Evolutionary conservation across 331 rosid species (phyloP).

Genomic region (Saraca asoca): DNA sequence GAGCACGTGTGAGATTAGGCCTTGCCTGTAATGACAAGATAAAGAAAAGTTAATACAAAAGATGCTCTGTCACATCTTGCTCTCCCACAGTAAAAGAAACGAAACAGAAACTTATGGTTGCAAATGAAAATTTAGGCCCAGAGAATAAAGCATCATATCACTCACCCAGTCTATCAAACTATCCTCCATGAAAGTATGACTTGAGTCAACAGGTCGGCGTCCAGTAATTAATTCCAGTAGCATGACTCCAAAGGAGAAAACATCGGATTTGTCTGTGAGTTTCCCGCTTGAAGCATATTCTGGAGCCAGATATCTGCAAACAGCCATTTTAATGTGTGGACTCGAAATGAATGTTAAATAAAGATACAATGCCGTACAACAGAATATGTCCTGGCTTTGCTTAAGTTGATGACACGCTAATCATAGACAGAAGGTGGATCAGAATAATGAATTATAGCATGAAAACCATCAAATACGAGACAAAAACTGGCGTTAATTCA

Average conservation of each 20-base stretch:
- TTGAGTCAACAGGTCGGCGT: conserved; percentile 71
- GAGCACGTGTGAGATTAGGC: conserved; percentile 66
- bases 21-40: conserved; percentile 70
- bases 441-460: too few relatives aligned
- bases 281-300: conserved; percentile 93
- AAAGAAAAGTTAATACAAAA: background rate
- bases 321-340: conserved; percentile 29
- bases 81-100: conserved; percentile 9
- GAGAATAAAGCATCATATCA: conserved; percentile 22
- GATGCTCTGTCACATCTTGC: background rate
- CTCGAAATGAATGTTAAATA: background rate
- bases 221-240: conserved; percentile 86
- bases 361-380: background rate
- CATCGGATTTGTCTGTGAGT: conserved; percentile 87
- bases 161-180: conserved; percentile 95
- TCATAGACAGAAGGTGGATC: too few relatives aligned
- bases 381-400: background rate
- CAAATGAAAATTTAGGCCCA: background rate
- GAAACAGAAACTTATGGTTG: background rate
- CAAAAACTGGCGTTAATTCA: too few relatives aligned
- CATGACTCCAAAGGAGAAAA: conserved; percentile 85
- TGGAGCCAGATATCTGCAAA: conserved; percentile 82
- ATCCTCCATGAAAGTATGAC: conserved; percentile 63
- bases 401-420: too few relatives aligned
- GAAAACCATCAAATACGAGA: too few relatives aligned